These are phyloP conservation scores for Colletotrichum caudatum DNA, from an alignment of 2,329 filamentous ascomycete genomes.

Conservation along the genomic window DNA sequence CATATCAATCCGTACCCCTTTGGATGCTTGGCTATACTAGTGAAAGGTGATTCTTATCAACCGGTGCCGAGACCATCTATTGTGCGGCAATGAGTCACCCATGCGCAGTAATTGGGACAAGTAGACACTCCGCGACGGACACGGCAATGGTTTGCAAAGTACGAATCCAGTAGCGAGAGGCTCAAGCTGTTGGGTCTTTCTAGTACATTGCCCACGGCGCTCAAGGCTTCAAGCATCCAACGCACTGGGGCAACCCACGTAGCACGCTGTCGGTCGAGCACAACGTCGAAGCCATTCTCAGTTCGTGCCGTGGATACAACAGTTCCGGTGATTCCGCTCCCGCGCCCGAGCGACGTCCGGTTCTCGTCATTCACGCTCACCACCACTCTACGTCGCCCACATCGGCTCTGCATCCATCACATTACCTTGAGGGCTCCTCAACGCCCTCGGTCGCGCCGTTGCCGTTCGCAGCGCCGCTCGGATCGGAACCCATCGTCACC, in stretches of 20 bases:
- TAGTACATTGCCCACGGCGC: no score
- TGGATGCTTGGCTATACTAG: neutral
- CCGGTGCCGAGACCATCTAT: no score
- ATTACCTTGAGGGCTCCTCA: no score
- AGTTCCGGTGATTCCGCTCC: neutral
- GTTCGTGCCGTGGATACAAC: constrained; percentile 44
- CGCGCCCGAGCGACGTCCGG: constrained; percentile 6
- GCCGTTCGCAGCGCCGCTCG: no score
- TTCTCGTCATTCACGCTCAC: constrained; percentile 58
- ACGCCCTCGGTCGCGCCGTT: no score
- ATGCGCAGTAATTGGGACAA: neutral
- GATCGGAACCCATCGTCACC: no score
- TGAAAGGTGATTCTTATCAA: neutral
- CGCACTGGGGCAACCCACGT: constrained; percentile 55
- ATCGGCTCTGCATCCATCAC: no score
- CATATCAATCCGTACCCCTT: neutral
- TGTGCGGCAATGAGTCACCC: neutral
- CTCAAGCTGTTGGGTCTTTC: no score
- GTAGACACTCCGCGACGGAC: no score
- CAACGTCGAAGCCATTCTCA: constrained; percentile 55
- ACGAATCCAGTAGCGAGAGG: no score
- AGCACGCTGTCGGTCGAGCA: constrained; percentile 59
- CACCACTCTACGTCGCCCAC: no score
- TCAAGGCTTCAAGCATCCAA: constrained; percentile 53
- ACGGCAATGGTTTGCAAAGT: no score